These are phyloP conservation scores for Prunus fruticosa DNA, from an alignment of 306 rosid species.

Conservation along the genomic window DNA sequence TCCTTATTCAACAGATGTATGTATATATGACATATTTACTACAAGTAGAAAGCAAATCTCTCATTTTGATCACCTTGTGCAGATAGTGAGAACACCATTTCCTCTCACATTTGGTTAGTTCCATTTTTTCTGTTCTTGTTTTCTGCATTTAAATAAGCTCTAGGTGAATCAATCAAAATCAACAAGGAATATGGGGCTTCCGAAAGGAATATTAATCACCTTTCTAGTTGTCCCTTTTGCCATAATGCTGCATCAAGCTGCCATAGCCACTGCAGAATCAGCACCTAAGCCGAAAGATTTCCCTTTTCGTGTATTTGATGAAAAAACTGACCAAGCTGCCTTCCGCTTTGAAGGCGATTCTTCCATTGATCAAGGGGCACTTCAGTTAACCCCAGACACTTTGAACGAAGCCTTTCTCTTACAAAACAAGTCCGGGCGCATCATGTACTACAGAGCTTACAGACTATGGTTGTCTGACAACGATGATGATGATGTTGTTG, in stretches of 20 bases:
- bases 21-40: too few relatives aligned
- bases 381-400: conserved; percentile 45
- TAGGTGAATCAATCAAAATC: background rate
- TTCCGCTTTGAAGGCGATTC: background rate
- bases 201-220: background rate
- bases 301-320: conserved; percentile 2
- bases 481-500: conserved; percentile 24
- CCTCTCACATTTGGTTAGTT: background rate
- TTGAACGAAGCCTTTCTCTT: background rate
- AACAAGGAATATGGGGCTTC: background rate
- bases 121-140: background rate
- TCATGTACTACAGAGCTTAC: conserved; percentile 32
- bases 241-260: background rate
- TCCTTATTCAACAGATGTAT: background rate
- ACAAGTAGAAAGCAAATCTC: background rate
- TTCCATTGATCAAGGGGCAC: conserved; percentile 18
- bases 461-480: conserved; percentile 35
- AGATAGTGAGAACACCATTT: background rate
- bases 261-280: background rate
- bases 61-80: background rate
- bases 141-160: background rate
- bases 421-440: conserved; percentile 32
- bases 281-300: background rate
- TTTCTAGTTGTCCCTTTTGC: background rate
- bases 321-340: background rate